phyloP scores from a whole-genome alignment of 192 early-diverging fungal genomes.

The Dispira simplex region DNA sequence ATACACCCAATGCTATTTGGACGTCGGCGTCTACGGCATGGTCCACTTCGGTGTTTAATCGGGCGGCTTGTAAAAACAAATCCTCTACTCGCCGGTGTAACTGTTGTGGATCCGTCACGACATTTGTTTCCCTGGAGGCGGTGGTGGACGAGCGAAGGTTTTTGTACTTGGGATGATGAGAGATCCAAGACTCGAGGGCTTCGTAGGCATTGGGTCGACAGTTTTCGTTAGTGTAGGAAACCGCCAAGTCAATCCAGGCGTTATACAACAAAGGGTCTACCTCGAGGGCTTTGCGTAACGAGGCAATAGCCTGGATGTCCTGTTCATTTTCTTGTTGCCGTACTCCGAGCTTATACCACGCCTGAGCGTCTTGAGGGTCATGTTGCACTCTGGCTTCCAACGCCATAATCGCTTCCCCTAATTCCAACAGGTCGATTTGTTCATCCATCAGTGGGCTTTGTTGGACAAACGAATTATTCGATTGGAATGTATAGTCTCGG shows the following conservation, averaged over 20 bases:
- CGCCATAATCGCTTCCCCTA: conserved; percentile 79
- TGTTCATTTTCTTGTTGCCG: conserved; percentile 96
- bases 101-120: neutral
- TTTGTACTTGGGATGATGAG: conserved; percentile 52
- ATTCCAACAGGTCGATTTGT: conserved; percentile 33
- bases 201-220: conserved; percentile 76
- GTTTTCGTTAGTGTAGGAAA: conserved; percentile 89
- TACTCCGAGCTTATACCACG: conserved; percentile 80
- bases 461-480: conserved; percentile 52
- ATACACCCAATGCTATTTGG: conserved; percentile 83
- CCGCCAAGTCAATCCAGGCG: conserved; percentile 73
- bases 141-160: conserved; percentile 21
- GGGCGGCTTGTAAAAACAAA: conserved; percentile 67
- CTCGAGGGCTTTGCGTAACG: conserved; percentile 61
- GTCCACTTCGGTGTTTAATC: conserved; percentile 26
- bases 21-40: conserved; percentile 75
- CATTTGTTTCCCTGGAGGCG: conserved; percentile 21
- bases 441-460: conserved; percentile 13
- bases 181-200: conserved; percentile 76
- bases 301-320: conserved; percentile 79
- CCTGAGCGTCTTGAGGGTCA: conserved; percentile 54
- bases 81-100: conserved; percentile 57
- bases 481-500: conserved; percentile 56
- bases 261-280: conserved; percentile 61
- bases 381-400: conserved; percentile 80